These are phyloP conservation scores for Venturiaceae sp. DNA, from an alignment of 2,329 filamentous ascomycete species.

Conservation along the genomic window DNA sequence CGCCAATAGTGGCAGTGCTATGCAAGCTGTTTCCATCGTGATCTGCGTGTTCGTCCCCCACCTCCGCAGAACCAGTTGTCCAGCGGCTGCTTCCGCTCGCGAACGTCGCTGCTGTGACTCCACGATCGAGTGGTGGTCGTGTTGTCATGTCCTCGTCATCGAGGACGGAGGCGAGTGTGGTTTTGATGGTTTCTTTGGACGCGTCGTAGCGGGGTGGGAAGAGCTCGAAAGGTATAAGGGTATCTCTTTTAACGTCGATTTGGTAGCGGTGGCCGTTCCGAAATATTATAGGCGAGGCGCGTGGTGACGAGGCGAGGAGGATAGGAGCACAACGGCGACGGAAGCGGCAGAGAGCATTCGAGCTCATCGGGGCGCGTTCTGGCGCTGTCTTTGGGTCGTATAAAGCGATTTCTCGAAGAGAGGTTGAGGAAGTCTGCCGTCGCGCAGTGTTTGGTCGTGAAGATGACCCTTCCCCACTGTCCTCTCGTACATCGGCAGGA, in stretches of 20 bases:
- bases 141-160: background rate
- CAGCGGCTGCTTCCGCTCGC: background rate
- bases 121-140: background rate
- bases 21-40: background rate
- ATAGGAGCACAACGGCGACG: constrained; percentile 37
- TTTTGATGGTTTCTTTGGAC: background rate
- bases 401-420: background rate
- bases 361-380: background rate
- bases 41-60: constrained; percentile 1
- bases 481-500: background rate
- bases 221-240: constrained; percentile 4
- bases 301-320: constrained; percentile 30
- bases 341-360: constrained; percentile 23
- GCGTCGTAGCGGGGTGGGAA: constrained; percentile 7
- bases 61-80: background rate
- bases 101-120: background rate
- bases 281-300: constrained; percentile 37
- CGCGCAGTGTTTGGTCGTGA: background rate
- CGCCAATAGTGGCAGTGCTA: background rate
- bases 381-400: constrained; percentile 5
- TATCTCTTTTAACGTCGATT: constrained; percentile 21
- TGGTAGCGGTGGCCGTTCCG: constrained; percentile 30
- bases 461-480: background rate
- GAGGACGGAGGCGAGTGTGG: background rate
- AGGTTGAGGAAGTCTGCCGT: background rate